Conservation (phyloP, 176 grass and related monocot species). For the Tillandsia fasciculata region DNA sequence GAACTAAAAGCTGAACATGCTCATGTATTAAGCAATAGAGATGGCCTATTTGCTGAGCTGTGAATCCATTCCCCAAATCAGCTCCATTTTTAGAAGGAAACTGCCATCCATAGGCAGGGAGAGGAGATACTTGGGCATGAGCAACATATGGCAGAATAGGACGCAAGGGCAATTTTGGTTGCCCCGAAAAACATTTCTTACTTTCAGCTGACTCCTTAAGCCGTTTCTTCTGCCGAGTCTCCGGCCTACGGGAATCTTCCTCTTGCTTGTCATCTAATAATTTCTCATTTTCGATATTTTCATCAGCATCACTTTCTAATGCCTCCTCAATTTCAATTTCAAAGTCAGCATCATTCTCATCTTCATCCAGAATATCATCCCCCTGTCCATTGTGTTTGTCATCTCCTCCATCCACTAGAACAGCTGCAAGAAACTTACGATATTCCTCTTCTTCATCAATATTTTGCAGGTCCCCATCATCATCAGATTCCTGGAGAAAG, state of each 20-base stretch:
- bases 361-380: slow-evolving; percentile 71
- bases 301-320: slow-evolving; percentile 76
- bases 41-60: slow-evolving; percentile 59
- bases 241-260: slow-evolving; percentile 36
- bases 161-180: slow-evolving; percentile 33
- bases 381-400: slow-evolving; percentile 34
- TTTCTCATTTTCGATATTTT: slow-evolving; percentile 41
- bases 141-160: slow-evolving; percentile 50
- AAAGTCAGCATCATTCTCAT: slow-evolving; percentile 95
- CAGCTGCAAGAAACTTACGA: slow-evolving; percentile 82
- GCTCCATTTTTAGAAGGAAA: slow-evolving; percentile 32
- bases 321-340: slow-evolving; percentile 90
- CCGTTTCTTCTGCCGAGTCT: slow-evolving; percentile 57
- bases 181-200: slow-evolving; percentile 20
- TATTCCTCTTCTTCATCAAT: slow-evolving; percentile 94
- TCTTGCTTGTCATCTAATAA: slow-evolving; percentile 18
- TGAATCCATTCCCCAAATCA: slow-evolving; percentile 57
- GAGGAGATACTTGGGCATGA: slow-evolving; percentile 17
- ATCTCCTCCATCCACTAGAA: slow-evolving; percentile 47
- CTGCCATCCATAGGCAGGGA: slow-evolving; percentile 30
- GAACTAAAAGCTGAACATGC: slow-evolving; percentile 83
- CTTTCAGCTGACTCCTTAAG: slow-evolving; percentile 28
- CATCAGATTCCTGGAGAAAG: slow-evolving; percentile 93
- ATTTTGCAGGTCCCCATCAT: slow-evolving; percentile 66
- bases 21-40: slow-evolving; percentile 76